Base-by-base conservation (phyloP, 345 rosid genomes). In the Eucalyptus curtisii region DNA sequence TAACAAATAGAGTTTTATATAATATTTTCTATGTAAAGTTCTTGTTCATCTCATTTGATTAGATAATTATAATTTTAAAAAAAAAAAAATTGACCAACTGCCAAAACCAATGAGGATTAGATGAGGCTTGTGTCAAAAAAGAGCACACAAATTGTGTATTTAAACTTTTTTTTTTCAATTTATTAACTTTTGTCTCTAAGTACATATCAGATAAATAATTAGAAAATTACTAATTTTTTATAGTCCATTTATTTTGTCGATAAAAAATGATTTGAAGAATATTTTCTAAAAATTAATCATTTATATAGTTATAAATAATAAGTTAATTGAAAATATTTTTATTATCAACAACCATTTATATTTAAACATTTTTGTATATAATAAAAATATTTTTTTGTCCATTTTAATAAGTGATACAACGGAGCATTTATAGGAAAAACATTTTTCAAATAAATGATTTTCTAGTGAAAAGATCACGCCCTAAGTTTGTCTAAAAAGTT, bases 331-430 rank as follows among this genome's bases (percentile, higher is more conserved):
- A 5, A 19, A 37, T 71, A 5, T 19, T 19, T 30, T 64, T n/a
- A n/a, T 13, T 7, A 4, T n/a, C 0, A 8, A n/a, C 5, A n/a
- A 20, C 7, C 22, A 0, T 33, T 8, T 31, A 68, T 8, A 5
- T 68, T 10, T 19, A 0, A 19, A 22, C 0, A 37, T 0, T 76
- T 71, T 19, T 0, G 0, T 0, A 10, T 0, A 37, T 20, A 0
- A 10, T 76, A 3, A 37, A 4, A 37, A 10, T 17, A 68, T 37
- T 37, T 37, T 71, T 71, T 37, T 4, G 1, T 20, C 5, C 0
- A 37, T 76, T 37, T 10, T 76, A 20, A 6, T 20, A 76, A 76
- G 0, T 37, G 13, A 10, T 37, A 0, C 1, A 10, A 76, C 0
- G 1, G 4, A 37, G 2, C 8, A 10, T 37, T 71, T 17, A 33